Base-by-base conservation (phyloP, 164 flowering plant genomes). In the Aristolochia fimbriata region DNA sequence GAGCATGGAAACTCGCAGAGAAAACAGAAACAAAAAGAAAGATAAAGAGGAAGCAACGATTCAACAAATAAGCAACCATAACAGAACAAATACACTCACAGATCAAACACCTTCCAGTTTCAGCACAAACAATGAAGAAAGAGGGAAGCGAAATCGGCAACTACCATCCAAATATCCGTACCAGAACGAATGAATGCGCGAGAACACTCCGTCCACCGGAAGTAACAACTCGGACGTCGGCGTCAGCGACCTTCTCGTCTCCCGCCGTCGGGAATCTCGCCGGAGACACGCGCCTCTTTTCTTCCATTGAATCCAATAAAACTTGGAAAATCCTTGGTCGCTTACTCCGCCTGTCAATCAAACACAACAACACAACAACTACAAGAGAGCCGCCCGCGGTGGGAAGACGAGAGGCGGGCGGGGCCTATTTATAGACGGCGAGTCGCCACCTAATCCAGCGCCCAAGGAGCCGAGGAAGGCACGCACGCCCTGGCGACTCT, bases 171-270 rank as follows among this genome's bases (percentile, higher is more conserved):
- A 23, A 2, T 0, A 52, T 1, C 24, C 24, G 15, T 78, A 89
- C 97, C 85, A 91, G 77, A 62, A 91, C 65, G 68, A 71, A 55
- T 43, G 89, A 68, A 73, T 91, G 96, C 4, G 84, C 89, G 10
- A 88, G 85, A 55, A 91, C 79, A 62, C 79, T 77, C 0, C 58
- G 63, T 55, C 91, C 93, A 45, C 64, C 80, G 64, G 96, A 87
- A 51, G 97, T 81, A 59, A 80, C 47, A 64, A 91, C 73, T 1
- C 63, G 69, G 55, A 87, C 77, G 60, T 84, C 91, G 15, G 84
- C 63, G n/a, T 19, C 60, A 8, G 5, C 25, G 58, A 15, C 57
- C 33, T 11, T 24, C 33, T 27, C 31, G 2, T 11, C 17, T 15
- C 31, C 15, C 12, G 57, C 43, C 43, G 43, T 10, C 43, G 43